phyloP scores from a whole-genome alignment of 2,329 filamentous ascomycete species.

The Myriangium duriaei region DNA sequence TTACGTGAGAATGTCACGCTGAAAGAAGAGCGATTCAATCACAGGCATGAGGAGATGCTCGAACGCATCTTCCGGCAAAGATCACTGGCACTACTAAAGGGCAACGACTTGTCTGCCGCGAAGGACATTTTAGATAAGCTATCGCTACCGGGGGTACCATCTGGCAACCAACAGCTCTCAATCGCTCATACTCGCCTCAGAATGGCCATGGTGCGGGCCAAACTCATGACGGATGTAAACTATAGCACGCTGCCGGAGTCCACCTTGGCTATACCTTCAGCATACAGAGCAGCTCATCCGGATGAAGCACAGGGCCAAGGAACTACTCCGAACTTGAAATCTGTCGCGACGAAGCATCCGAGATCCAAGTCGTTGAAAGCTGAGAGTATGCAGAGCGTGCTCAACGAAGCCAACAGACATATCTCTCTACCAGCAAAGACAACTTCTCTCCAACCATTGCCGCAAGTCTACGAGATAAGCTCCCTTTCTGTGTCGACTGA shows the following conservation, averaged over 20 bases:
- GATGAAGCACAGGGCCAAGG: background rate
- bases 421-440: background rate
- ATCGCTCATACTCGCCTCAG: slow-evolving; percentile 4
- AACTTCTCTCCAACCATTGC: background rate
- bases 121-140: background rate
- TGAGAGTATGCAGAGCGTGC: background rate
- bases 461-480: background rate
- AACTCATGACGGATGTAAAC: slow-evolving; percentile 36
- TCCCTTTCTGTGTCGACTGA: background rate
- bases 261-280: slow-evolving; percentile 62
- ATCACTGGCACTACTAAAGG: slow-evolving; percentile 6
- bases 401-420: background rate
- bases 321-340: no score
- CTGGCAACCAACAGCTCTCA: background rate
- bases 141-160: no score
- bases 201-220: slow-evolving; percentile 3
- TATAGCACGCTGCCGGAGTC: slow-evolving; percentile 88
- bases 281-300: background rate
- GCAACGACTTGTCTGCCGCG: slow-evolving; percentile 1
- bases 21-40: no score
- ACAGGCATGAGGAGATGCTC: no score
- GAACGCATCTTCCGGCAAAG: slow-evolving; percentile 6
- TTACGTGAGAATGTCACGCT: no score
- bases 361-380: background rate
- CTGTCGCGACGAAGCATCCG: no score